Evolutionary conservation across 768 basidiomycete species (phyloP).

Genomic region (Lactarius trivialis): DNA sequence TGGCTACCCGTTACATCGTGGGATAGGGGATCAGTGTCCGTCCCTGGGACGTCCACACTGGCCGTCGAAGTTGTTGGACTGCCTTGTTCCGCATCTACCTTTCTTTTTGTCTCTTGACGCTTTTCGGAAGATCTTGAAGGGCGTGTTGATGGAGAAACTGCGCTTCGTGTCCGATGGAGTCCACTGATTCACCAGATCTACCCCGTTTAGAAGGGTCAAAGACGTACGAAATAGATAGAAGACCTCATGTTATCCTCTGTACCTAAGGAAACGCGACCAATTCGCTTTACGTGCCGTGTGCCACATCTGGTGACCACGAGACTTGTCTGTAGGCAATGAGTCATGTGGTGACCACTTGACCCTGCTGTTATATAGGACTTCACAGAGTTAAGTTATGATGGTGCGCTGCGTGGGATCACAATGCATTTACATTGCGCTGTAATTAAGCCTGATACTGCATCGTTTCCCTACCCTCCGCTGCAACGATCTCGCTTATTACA

Average conservation of each 20-base stretch:
- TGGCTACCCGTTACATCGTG: constrained; percentile 59
- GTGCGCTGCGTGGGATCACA: constrained; percentile 2
- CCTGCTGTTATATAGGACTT: background rate
- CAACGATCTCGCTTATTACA: background rate
- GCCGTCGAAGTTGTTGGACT: constrained; percentile 40
- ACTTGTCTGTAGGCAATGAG: background rate
- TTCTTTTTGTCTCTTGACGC: constrained; percentile 61
- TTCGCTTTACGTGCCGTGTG: background rate
- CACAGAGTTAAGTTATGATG: constrained; percentile 2
- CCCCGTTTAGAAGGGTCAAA: background rate
- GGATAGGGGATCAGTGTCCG: constrained; percentile 42
- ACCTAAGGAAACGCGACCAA: background rate
- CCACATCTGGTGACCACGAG: background rate
- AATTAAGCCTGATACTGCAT: background rate
- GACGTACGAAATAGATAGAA: background rate
- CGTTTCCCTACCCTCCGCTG: background rate
- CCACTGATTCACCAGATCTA: background rate
- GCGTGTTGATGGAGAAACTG: constrained; percentile 44
- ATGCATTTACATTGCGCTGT: background rate
- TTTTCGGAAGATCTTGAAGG: constrained; percentile 42
- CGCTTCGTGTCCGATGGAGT: constrained; percentile 31
- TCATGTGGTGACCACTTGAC: constrained; percentile 15
- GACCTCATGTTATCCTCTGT: background rate
- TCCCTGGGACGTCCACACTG: constrained; percentile 51
- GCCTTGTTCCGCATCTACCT: constrained; percentile 45